Evolutionary conservation across 2,329 filamentous ascomycete species (phyloP).

Genomic region (Neonectria hederae): DNA sequence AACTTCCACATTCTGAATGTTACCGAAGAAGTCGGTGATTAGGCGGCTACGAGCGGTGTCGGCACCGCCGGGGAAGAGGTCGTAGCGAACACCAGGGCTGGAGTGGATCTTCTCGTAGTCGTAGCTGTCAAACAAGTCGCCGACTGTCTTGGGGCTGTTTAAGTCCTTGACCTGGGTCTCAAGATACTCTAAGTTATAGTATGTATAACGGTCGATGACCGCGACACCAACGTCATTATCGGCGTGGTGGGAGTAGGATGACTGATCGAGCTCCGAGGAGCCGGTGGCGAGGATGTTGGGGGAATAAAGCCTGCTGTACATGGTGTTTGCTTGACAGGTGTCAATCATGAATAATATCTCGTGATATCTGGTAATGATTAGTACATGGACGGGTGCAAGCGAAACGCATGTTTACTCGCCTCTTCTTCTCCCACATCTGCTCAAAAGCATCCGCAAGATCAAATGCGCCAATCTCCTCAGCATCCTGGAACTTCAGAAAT

Average conservation of each 20-base stretch:
- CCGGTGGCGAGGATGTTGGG: constrained; percentile 98
- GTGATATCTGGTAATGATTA: constrained; percentile 72
- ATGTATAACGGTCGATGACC: constrained; percentile 98
- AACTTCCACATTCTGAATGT: constrained; percentile 96
- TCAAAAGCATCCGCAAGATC: constrained; percentile 97
- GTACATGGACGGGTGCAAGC: background rate
- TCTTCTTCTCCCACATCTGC: constrained; percentile 99
- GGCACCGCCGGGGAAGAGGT: constrained; percentile 90
- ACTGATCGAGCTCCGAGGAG: constrained; percentile 95
- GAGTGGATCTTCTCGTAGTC: constrained; percentile 95
- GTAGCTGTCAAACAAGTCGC: constrained; percentile 95
- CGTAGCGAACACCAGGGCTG: constrained; percentile 90
- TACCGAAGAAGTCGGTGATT: constrained; percentile 97
- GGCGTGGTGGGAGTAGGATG: constrained; percentile 96
- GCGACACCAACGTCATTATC: constrained; percentile 98
- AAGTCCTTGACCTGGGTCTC: constrained; percentile 89
- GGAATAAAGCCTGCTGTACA: constrained; percentile 98
- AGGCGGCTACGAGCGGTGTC: constrained; percentile 79
- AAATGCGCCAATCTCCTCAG: constrained; percentile 95
- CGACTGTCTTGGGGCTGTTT: constrained; percentile 87
- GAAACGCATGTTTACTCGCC: constrained; percentile 54
- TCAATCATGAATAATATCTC: constrained; percentile 99
- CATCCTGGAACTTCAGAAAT: constrained; percentile 98
- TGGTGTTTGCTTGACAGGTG: constrained; percentile 98
- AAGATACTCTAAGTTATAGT: constrained; percentile 97